A percentile compares a stretch with the other conserved stretches of the same genome.
Conservation (phyloP, 371 early-diverging fungal species). For the Rhizopus arrhizus region DNA sequence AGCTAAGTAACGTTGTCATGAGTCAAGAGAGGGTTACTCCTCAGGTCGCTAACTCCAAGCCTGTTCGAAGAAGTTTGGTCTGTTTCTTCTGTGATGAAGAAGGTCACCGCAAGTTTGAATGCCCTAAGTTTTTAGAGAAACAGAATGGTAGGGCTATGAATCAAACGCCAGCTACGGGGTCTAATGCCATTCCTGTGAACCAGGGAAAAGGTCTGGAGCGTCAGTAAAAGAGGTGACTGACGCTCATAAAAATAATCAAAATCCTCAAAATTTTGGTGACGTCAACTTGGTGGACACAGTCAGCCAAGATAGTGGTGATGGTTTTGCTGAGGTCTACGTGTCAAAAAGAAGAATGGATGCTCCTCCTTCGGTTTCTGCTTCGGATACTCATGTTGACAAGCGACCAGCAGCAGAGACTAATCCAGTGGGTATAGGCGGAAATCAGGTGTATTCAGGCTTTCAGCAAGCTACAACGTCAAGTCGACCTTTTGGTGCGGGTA, state of each 20-base stretch:
- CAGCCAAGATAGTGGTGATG: neutral
- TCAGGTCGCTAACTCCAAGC: too few relatives aligned
- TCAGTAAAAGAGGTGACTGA: neutral
- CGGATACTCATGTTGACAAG: neutral
- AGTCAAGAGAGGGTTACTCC: too few relatives aligned
- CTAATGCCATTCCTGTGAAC: neutral
- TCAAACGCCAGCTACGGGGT: neutral
- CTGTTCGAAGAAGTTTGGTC: neutral
- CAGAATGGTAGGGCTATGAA: neutral
- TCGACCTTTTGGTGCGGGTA: neutral
- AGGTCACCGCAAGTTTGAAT: neutral
- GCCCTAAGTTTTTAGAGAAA: neutral
- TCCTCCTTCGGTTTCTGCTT: neutral
- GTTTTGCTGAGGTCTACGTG: neutral
- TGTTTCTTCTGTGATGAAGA: constrained; percentile 7
- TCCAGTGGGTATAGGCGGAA: too few relatives aligned
- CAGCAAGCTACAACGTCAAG: too few relatives aligned
- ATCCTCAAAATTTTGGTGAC: constrained; percentile 8
- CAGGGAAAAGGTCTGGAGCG: constrained; percentile 17
- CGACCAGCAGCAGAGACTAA: too few relatives aligned
- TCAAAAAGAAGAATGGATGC: neutral
- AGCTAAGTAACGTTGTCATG: neutral
- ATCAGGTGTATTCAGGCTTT: too few relatives aligned
- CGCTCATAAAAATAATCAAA: neutral
- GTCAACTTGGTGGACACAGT: constrained; percentile 8